These are phyloP conservation scores for Trichoderma pleuroti DNA, from an alignment of 2,329 filamentous ascomycete species.

Conservation along the genomic window DNA sequence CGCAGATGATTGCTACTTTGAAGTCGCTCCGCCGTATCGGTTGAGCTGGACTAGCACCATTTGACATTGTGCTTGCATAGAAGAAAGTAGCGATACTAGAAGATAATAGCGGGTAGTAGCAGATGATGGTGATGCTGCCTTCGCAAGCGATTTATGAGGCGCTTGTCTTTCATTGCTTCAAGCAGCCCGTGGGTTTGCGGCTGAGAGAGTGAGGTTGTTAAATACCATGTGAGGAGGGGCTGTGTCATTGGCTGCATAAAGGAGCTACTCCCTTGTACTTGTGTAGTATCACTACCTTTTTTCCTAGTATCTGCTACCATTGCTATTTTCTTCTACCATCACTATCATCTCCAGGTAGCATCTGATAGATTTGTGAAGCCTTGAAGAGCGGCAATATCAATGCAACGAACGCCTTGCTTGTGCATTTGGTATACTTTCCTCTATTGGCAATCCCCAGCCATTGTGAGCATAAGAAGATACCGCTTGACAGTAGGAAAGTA, in stretches of 20 bases:
- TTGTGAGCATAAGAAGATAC: not conserved
- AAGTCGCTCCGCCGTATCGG: constrained; percentile 9
- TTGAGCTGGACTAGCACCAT: not conserved
- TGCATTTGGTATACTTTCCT: not conserved
- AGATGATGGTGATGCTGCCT: not conserved
- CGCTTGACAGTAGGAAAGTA: not conserved
- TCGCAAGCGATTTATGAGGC: not conserved
- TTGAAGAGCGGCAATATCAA: not conserved
- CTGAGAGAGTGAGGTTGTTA: not conserved
- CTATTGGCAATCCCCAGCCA: not conserved
- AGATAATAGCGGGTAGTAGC: not conserved
- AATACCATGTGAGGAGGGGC: not conserved
- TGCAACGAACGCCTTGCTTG: not conserved
- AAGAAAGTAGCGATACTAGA: not conserved
- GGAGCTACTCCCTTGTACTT: not conserved
- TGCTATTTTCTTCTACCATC: too few species aligned
- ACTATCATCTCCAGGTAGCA: not conserved
- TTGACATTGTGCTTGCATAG: not conserved
- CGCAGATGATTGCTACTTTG: constrained; percentile 17
- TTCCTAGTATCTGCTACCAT: too few species aligned
- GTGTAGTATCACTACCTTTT: too few species aligned
- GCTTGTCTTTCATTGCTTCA: not conserved
- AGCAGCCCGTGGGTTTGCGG: too few species aligned
- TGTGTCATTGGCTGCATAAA: not conserved
- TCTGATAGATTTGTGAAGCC: not conserved